Percentiles rank a stretch among this genome's conserved stretches.
These are phyloP conservation scores for Nyssa sinensis DNA, from an alignment of 148 eudicot species.

Conservation along the genomic window DNA sequence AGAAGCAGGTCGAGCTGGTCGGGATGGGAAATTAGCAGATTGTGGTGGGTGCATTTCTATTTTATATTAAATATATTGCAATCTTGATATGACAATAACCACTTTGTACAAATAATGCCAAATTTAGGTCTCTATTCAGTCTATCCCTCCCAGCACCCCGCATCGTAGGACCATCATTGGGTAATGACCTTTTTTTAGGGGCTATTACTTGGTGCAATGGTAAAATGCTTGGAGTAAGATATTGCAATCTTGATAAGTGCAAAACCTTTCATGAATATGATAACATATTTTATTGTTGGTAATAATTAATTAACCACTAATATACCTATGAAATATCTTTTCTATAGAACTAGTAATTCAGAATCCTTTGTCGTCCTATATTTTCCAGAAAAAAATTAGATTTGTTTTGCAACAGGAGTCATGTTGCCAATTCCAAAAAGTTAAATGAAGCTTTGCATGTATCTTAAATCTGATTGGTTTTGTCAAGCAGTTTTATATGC, in stretches of 20 bases:
- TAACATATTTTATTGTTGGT: not conserved
- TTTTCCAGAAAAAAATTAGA: too few relatives aligned
- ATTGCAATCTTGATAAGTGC: not conserved
- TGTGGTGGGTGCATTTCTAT: conserved; percentile 40
- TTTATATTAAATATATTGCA: conserved; percentile 1
- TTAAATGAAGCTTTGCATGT: not conserved
- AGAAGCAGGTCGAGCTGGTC: conserved; percentile 97
- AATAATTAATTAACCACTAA: conserved; percentile 1
- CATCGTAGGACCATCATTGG: too few relatives aligned
- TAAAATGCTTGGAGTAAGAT: too few relatives aligned
- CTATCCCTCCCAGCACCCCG: too few relatives aligned
- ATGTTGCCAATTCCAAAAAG: not conserved
- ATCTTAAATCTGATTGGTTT: conserved; percentile 5
- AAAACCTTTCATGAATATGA: not conserved
- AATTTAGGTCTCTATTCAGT: too few relatives aligned
- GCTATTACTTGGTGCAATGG: too few relatives aligned
- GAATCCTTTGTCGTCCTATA: conserved; percentile 9
- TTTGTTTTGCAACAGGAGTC: not conserved
- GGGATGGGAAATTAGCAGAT: conserved; percentile 80
- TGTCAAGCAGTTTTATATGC: conserved; percentile 59
- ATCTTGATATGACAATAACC: not conserved
- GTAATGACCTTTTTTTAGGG: too few relatives aligned
- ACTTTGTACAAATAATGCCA: too few relatives aligned
- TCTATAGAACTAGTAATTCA: not conserved
- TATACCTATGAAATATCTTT: not conserved